Conservation (phyloP, 202 grass and related monocot genomes). For the Digitaria exilis region DNA sequence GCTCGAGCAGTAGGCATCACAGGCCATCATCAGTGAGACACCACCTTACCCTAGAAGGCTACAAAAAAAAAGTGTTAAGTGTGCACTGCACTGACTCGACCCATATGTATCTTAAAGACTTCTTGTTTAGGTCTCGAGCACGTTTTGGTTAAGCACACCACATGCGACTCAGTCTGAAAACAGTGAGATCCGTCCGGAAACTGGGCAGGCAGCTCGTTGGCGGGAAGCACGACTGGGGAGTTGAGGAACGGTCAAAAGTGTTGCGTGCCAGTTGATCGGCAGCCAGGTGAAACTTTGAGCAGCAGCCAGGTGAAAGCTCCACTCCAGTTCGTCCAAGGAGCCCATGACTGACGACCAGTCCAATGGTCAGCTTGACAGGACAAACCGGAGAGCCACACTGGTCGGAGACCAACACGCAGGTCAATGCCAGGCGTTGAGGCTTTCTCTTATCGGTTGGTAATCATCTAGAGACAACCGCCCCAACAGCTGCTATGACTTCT, state of each 20-base stretch:
- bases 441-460: background rate
- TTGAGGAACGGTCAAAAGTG: slow-evolving; percentile 19
- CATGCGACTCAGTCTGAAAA: slow-evolving; percentile 26
- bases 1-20: slow-evolving; percentile 10
- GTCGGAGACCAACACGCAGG: background rate
- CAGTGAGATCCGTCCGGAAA: slow-evolving; percentile 23
- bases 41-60: background rate
- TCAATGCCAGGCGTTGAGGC: slow-evolving; percentile 18
- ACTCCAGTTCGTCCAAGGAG: background rate
- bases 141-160: background rate
- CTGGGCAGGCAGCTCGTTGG: background rate
- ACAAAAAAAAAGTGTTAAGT: background rate
- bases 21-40: background rate
- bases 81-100: background rate
- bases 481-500: background rate
- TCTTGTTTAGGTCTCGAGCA: background rate
- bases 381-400: background rate
- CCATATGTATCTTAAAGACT: background rate
- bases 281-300: background rate
- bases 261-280: slow-evolving; percentile 15
- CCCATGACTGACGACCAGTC: background rate
- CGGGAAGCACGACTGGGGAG: slow-evolving; percentile 1
- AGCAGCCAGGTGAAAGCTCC: background rate
- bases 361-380: background rate
- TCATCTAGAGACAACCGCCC: background rate